Evolutionary conservation across 1,284 basidiomycete genomes (phyloP).

Genomic region (Vanrija sp.): DNA sequence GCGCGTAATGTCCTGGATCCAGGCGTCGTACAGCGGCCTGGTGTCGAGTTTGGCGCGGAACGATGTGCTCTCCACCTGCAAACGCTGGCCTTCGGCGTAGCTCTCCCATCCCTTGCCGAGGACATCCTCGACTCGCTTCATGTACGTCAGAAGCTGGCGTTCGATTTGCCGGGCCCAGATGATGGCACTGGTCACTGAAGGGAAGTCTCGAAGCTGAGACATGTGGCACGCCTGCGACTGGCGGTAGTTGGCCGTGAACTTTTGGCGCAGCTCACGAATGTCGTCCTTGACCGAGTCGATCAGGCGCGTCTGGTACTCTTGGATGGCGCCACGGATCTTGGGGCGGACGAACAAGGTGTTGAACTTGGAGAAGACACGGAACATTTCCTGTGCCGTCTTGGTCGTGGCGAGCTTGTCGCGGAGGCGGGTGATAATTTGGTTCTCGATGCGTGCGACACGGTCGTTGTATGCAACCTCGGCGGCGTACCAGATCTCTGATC

Average conservation of each 20-base stretch:
- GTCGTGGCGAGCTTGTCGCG: conserved; percentile 92
- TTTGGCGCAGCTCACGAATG: conserved; percentile 90
- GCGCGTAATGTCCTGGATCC: conserved; percentile 91
- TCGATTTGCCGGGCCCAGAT: conserved; percentile 99
- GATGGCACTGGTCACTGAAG: conserved; percentile 94
- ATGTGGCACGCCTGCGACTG: conserved; percentile 95
- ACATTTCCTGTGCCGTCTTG: conserved; percentile 98
- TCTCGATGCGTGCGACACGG: conserved; percentile 93
- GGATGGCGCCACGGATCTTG: conserved; percentile 97
- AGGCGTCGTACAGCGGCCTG: conserved; percentile 87
- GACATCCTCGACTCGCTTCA: conserved; percentile 99
- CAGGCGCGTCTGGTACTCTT: conserved; percentile 97
- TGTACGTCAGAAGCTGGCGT: conserved; percentile 89
- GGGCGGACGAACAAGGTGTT: conserved; percentile 95
- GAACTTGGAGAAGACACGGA: conserved; percentile 97
- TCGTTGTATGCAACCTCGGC: conserved; percentile 98
- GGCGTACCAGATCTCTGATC: conserved; percentile 96
- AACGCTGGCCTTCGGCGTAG: conserved; percentile 97
- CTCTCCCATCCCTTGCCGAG: conserved; percentile 97
- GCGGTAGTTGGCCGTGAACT: conserved; percentile 93
- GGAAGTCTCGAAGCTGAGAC: conserved; percentile 95
- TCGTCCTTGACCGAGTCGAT: conserved; percentile 98
- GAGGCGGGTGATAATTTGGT: conserved; percentile 92
- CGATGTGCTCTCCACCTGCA: conserved; percentile 82
- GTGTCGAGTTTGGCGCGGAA: conserved; percentile 97